phyloP scores from a whole-genome alignment of 495 filamentous ascomycete genomes.

The Aspergillus steynii region DNA sequence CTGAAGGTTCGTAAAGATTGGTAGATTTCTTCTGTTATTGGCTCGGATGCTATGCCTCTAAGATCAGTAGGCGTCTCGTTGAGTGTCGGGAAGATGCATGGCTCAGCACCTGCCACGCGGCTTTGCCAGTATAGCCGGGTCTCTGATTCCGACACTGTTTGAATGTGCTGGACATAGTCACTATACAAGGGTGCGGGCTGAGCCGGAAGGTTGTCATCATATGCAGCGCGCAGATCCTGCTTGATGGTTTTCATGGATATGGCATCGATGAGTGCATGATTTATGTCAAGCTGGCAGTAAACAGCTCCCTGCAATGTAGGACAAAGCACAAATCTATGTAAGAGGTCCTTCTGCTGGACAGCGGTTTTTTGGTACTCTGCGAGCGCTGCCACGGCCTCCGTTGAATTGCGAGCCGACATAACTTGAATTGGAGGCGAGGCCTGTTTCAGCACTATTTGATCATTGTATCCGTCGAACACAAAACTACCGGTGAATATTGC shows the following conservation, averaged over 20 bases:
- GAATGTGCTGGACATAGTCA: conserved; percentile 45
- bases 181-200: conserved; percentile 41
- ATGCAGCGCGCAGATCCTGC: conserved; percentile 34
- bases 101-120: conserved; percentile 36
- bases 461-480: conserved; percentile 28
- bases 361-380: background rate
- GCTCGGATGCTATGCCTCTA: no score
- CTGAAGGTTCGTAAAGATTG: no score
- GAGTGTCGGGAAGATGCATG: conserved; percentile 43
- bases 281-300: conserved; percentile 44
- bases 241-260: conserved; percentile 27
- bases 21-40: no score
- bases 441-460: conserved; percentile 38
- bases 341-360: conserved; percentile 9
- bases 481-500: conserved; percentile 34
- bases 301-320: conserved; percentile 28
- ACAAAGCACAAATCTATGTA: conserved; percentile 37
- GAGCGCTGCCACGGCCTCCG: background rate
- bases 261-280: conserved; percentile 42
- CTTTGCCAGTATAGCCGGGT: conserved; percentile 43
- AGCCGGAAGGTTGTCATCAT: conserved; percentile 26
- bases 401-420: background rate
- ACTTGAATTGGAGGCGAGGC: background rate
- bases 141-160: conserved; percentile 21
- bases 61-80: background rate